Evolutionary conservation across 805 yeast species (phyloP).

Genomic region (Wickerhamiella kurtzmanii): DNA sequence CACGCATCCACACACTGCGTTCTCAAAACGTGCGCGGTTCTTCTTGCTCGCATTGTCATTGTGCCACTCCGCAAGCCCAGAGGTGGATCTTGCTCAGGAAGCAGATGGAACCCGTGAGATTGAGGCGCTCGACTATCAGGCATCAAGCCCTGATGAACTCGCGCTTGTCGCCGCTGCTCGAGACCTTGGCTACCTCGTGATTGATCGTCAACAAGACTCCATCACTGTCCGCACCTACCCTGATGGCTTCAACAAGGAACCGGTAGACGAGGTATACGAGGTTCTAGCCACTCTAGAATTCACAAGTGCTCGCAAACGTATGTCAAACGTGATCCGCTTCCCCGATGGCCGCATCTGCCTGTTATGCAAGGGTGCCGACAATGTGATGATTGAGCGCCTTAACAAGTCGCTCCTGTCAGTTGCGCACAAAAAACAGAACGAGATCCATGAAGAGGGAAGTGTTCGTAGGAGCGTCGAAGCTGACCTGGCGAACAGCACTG

Average conservation of each 20-base stretch:
- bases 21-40: conserved; percentile 60
- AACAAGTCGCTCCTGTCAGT: conserved; percentile 33
- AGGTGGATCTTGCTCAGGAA: conserved; percentile 26
- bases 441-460: conserved; percentile 42
- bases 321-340: conserved; percentile 73
- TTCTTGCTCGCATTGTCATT: conserved; percentile 71
- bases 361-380: conserved; percentile 93
- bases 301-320: conserved; percentile 75
- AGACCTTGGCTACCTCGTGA: conserved; percentile 83
- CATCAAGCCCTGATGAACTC: conserved; percentile 92
- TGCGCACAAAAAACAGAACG: conserved; percentile 52
- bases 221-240: conserved; percentile 71
- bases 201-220: conserved; percentile 46
- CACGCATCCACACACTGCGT: conserved; percentile 51
- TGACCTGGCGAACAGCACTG: conserved; percentile 14
- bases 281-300: conserved; percentile 76
- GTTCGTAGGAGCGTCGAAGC: conserved; percentile 70
- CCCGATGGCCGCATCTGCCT: conserved; percentile 67
- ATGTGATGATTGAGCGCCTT: conserved; percentile 66
- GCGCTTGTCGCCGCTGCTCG: conserved; percentile 91
- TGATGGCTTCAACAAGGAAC: conserved; percentile 53
- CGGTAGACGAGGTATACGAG: conserved; percentile 56
- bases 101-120: conserved; percentile 31
- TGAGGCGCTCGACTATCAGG: conserved; percentile 64
- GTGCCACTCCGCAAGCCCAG: conserved; percentile 84